Percentiles rank a stretch among this genome's conserved stretches.
Conservation (phyloP, 2,329 filamentous ascomycete species). For the Fusarium liriodendri region DNA sequence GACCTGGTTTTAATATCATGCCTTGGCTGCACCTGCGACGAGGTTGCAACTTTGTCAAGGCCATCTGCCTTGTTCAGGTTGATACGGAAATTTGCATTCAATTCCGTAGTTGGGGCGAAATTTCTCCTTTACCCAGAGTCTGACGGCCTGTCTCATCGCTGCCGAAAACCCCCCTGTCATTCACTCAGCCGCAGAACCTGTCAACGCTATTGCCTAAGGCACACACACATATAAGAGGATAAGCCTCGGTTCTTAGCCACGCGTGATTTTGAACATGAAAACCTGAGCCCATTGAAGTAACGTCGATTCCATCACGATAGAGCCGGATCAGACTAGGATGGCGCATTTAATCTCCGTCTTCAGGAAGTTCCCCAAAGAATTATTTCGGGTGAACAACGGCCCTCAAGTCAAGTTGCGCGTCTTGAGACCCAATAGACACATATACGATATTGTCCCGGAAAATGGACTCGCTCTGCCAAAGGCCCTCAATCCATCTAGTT, state of each 20-base stretch:
- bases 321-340: neutral
- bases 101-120: no score
- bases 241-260: neutral
- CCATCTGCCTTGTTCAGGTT: no score
- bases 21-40: no score
- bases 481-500: conserved; percentile 3
- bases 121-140: no score
- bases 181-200: no score
- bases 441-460: conserved; percentile 7
- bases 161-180: no score
- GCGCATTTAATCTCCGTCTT: neutral
- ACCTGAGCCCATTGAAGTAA: neutral
- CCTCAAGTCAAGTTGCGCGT: neutral
- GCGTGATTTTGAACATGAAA: neutral
- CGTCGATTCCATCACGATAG: neutral
- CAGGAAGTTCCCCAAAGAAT: conserved; percentile 2
- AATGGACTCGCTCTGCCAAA: conserved; percentile 8
- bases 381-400: conserved; percentile 15
- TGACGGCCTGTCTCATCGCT: no score
- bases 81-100: no score
- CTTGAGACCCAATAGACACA: neutral
- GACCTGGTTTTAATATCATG: no score
- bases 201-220: neutral
- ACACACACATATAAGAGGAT: neutral
- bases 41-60: no score